Evolutionary conservation across 2,329 filamentous ascomycete genomes (phyloP), one percentile per base, ranked within the genome.

Genomic region (Pezicula neosporulosa): DNA sequence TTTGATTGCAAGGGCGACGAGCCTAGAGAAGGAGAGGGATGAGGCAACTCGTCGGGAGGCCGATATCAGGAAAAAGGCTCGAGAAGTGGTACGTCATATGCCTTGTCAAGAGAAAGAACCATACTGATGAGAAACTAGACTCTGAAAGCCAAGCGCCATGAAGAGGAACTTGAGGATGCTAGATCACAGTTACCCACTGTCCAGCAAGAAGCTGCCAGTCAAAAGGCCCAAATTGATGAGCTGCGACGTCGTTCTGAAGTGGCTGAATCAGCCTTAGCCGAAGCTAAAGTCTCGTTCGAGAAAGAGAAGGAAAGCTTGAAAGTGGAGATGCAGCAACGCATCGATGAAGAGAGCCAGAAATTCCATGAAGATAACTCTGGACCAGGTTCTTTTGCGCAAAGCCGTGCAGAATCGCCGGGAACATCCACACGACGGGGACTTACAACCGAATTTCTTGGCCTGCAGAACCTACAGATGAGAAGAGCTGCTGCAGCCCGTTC

Each of bases 1-100:
- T 2, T 72, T 99, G 30, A 80, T 93, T 47, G 83, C 89, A 19
- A 83, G 92, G 51, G 79, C 94, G 10, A 79, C 85, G 4, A 86
- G 76, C 46, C 75, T 97, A 9, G 94, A 99, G 68, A 94, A 88
- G 66, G 95, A 99, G 68, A 83, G 90, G 50, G 92, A 97, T 64
- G 94, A 99, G 63, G 82, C 89, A 8, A 78, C 84, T 46, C 85
- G 85, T 59, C 85, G 90, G 52, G 94, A 99, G 71, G 86, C 83
- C 5, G 94, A 97, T 37, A 82, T 96, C 70, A 81, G 94, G 59
- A 90, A 87, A 67, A 97, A 95, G 71, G 88, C 91, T 49, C 82
- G 94, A 55, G 94, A 99, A 70, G 78, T 87, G 63, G 88, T 91
- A 77, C 71, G 84, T 73, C 39, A 15, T 37, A 47, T 33, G 13